phyloP scores from a whole-genome alignment of 2,329 filamentous ascomycete species.

The Grosmannia serpens region DNA sequence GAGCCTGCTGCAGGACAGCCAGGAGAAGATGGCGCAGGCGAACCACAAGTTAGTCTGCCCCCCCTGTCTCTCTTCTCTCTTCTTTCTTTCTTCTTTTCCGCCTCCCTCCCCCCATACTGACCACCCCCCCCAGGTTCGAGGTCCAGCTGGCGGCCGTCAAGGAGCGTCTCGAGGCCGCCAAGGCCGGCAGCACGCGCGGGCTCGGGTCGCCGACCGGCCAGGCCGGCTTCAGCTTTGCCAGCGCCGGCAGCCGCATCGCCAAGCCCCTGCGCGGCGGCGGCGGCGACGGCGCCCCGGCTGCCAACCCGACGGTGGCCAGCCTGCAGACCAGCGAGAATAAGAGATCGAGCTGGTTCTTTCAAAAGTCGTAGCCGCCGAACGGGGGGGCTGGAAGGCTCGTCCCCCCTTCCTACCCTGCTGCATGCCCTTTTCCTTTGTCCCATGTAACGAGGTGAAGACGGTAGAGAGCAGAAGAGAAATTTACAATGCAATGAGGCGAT shows the following conservation, averaged over 20 bases:
- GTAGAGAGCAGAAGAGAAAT: not conserved
- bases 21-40: slow-evolving; percentile 94
- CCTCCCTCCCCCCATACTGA: not conserved
- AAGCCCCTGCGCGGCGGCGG: slow-evolving; percentile 58
- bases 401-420: not conserved
- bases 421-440: slow-evolving; percentile 3
- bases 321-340: slow-evolving; percentile 54
- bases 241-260: slow-evolving; percentile 54
- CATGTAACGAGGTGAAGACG: slow-evolving; percentile 1
- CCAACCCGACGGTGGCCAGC: slow-evolving; percentile 44
- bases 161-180: slow-evolving; percentile 91
- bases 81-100: not conserved
- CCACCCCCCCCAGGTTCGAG: slow-evolving; percentile 61
- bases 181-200: slow-evolving; percentile 78
- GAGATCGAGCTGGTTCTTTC: slow-evolving; percentile 41
- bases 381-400: not conserved
- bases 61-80: slow-evolving; percentile 13
- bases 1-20: slow-evolving; percentile 84
- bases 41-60: slow-evolving; percentile 74
- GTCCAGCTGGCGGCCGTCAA: slow-evolving; percentile 94
- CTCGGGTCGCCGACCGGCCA: slow-evolving; percentile 51
- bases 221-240: slow-evolving; percentile 60
- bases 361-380: slow-evolving; percentile 9
- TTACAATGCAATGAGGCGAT: too few relatives aligned
- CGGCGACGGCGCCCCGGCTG: slow-evolving; percentile 31